A percentile compares a stretch with the other conserved stretches of the same genome.
phyloP scores from a whole-genome alignment of 2,329 filamentous ascomycete genomes.

The Botrytis deweyae region DNA sequence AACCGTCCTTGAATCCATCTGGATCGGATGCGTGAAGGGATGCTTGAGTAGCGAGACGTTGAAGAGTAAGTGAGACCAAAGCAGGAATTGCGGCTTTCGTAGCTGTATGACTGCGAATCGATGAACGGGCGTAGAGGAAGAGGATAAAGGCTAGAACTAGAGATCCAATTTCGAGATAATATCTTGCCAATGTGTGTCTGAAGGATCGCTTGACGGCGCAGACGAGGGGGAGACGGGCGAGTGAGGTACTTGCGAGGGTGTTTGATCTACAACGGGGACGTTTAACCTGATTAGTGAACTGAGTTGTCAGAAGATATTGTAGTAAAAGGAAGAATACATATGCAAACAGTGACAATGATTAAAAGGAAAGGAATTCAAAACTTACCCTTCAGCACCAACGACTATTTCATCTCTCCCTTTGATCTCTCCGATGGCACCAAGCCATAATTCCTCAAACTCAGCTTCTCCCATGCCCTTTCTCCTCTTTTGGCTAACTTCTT shows the following conservation, averaged over 20 bases:
- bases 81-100: constrained; percentile 70
- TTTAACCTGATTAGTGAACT: constrained; percentile 81
- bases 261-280: constrained; percentile 70
- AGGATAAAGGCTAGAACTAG: constrained; percentile 52
- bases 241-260: constrained; percentile 80
- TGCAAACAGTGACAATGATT: constrained; percentile 20
- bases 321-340: constrained; percentile 39
- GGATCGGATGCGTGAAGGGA: constrained; percentile 68
- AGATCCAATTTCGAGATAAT: constrained; percentile 81
- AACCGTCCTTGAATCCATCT: constrained; percentile 67
- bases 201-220: constrained; percentile 78
- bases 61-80: constrained; percentile 80
- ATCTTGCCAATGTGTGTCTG: constrained; percentile 77
- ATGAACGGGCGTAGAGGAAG: constrained; percentile 62
- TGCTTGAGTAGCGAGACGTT: constrained; percentile 80
- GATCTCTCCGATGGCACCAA: constrained; percentile 70
- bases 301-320: constrained; percentile 52
- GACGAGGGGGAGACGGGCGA: constrained; percentile 84
- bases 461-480: constrained; percentile 80
- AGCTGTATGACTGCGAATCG: constrained; percentile 61
- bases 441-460: constrained; percentile 90
- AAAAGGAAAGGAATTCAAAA: constrained; percentile 23
- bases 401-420: constrained; percentile 61
- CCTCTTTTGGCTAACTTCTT: constrained; percentile 70
- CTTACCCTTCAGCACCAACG: constrained; percentile 54